Base-by-base conservation (phyloP, 306 rosid species). In the Potentilla sterilis region DNA sequence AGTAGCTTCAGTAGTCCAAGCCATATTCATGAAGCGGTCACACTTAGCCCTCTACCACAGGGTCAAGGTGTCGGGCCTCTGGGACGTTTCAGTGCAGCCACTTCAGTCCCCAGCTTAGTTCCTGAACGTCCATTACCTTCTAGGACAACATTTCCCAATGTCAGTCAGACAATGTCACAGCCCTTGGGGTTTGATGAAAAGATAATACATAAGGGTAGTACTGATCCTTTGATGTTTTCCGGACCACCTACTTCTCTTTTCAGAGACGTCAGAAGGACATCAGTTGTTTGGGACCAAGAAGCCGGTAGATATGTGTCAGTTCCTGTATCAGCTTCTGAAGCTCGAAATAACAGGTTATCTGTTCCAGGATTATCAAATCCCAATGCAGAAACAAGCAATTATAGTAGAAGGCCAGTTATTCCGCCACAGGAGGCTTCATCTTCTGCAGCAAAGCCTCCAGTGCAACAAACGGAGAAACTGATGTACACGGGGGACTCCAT, bases 241-340 rank as follows among this genome's bases (percentile, higher is more conserved):
- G 89, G 86, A 78, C 85, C 96, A 9, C 71, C 87, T 70, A 44
- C 97, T 5, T 85, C 97, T 83, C 88, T 93, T 87, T 86, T 91
- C 82, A 81, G 98, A 77, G 98, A 94, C n/a, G 88, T 90, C 70
- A 87, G 86, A 77, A 90, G 96, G 75, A 84, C 98, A 66, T 95
- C 98, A 42, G 98, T 95, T 76, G 97, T 92, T 67, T 95, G 97
- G 98, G 98, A 95, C 83, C 98, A 95, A 90, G 98, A 95, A 86
- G 98, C 98, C 4, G 98, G 98, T 72, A 83, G 98, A 79, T 95
- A 92, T 73, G 88, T 95, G n/a, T 92, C 98, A 1, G 91, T 92
- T 81, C 96, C 97, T 69, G 82, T 86, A 58, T 82, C 96, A 66
- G 89, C 97, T 66, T 85, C 85, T 28, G 98, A 95, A 77, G 87